Percentiles rank a stretch among this genome's conserved stretches.
Evolutionary conservation across 2,329 filamentous ascomycete species (phyloP).

Genomic region (Cladosporium velox): DNA sequence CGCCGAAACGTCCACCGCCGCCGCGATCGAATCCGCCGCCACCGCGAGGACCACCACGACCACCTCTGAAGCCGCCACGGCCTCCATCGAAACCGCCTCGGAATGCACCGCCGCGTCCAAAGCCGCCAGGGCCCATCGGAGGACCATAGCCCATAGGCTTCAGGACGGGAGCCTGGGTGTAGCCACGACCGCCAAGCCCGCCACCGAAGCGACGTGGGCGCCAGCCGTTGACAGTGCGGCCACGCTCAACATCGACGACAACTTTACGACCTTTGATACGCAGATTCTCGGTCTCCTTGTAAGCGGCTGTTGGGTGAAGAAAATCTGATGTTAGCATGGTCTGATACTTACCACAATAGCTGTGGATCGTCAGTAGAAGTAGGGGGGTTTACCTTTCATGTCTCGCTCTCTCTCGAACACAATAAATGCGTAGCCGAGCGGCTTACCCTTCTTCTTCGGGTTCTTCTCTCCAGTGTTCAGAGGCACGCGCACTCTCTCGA

Average conservation of each 20-base stretch:
- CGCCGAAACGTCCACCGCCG: conserved; percentile 38
- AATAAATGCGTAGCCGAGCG: conserved; percentile 92
- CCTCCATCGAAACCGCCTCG: conserved; percentile 54
- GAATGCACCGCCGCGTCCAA: conserved; percentile 51
- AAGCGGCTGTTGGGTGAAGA: conserved; percentile 68
- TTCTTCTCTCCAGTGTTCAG: conserved; percentile 83
- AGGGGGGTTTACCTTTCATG: conserved; percentile 80
- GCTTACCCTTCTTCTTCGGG: conserved; percentile 65
- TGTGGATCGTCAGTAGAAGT: conserved; percentile 17
- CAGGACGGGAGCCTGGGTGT: conserved; percentile 77
- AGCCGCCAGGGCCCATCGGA: conserved; percentile 57
- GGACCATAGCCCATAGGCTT: conserved; percentile 62
- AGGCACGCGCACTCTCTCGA: conserved; percentile 73
- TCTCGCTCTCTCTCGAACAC: conserved; percentile 97
- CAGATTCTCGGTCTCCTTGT: conserved; percentile 84
- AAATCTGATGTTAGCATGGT: conserved; percentile 48
- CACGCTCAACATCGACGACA: conserved; percentile 93
- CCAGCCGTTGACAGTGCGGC: conserved; percentile 92
- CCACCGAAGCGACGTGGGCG: conserved; percentile 88
- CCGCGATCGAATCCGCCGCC: conserved; percentile 26
- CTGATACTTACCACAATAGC: conserved; percentile 37
- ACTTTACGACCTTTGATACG: conserved; percentile 90
- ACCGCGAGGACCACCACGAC: conserved; percentile 53
- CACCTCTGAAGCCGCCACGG: conserved; percentile 49
- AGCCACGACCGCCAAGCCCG: conserved; percentile 86